Percentiles rank a stretch among this genome's conserved stretches.
Evolutionary conservation across 2,329 filamentous ascomycete genomes (phyloP).

Genomic region (Ophiostoma populinum): DNA sequence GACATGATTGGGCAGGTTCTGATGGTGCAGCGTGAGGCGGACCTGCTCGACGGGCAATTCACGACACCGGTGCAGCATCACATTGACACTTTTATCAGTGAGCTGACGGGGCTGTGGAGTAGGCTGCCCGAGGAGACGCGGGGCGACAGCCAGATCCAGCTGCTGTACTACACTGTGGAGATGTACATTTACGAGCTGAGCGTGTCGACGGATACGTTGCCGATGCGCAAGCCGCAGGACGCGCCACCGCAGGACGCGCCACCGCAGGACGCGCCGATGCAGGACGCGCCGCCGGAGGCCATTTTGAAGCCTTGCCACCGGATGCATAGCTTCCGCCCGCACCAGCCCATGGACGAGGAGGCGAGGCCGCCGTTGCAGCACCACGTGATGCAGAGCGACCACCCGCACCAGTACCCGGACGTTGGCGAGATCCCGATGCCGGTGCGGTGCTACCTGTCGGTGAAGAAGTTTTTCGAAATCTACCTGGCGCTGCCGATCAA

Average conservation of each 20-base stretch:
- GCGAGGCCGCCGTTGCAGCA: too few species aligned
- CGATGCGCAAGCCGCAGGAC: too few species aligned
- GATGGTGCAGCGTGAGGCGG: slow-evolving; percentile 9
- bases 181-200: slow-evolving; percentile 12
- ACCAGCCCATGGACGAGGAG: too few species aligned
- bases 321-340: too few species aligned
- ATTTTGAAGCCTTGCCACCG: too few species aligned
- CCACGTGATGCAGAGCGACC: neutral
- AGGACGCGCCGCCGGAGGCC: too few species aligned
- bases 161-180: slow-evolving; percentile 11
- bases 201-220: slow-evolving; percentile 5
- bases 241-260: too few species aligned
- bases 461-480: slow-evolving; percentile 8
- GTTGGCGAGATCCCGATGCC: slow-evolving; percentile 2
- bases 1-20: slow-evolving; percentile 10
- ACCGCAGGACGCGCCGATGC: too few species aligned
- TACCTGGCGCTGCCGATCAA: slow-evolving; percentile 10
- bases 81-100: slow-evolving; percentile 7
- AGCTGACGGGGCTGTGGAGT: slow-evolving; percentile 8
- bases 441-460: slow-evolving; percentile 9
- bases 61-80: slow-evolving; percentile 4
- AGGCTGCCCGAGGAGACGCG: slow-evolving; percentile 4
- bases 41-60: slow-evolving; percentile 7
- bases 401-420: slow-evolving; percentile 1
- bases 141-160: slow-evolving; percentile 8